Conservation (phyloP, 108 stramenopile species). For the Pseudonitzschia multistriata region DNA sequence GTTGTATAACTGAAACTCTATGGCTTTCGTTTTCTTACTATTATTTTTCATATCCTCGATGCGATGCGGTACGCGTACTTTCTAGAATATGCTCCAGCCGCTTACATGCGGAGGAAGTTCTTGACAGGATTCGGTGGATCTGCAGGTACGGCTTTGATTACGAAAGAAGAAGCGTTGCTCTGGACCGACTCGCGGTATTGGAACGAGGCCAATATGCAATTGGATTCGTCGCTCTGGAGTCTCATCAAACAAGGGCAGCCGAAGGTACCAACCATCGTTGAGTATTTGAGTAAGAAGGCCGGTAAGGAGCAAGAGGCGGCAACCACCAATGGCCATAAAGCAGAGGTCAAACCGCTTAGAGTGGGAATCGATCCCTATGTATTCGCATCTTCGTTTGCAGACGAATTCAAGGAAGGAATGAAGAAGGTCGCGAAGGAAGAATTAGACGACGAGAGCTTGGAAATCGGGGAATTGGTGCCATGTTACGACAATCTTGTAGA, state of each 20-base stretch:
- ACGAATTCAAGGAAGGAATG: slow-evolving; percentile 66
- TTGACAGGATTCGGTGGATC: slow-evolving; percentile 90
- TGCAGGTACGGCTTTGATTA: slow-evolving; percentile 94
- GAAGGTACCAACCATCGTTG: slow-evolving; percentile 63
- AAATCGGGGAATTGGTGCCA: slow-evolving; percentile 60
- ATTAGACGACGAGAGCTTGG: slow-evolving; percentile 25
- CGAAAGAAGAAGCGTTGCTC: slow-evolving; percentile 39
- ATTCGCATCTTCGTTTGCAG: slow-evolving; percentile 76
- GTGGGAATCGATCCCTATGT: slow-evolving; percentile 84
- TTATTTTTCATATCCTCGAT: neutral
- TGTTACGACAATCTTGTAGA: slow-evolving; percentile 82
- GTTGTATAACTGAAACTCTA: neutral
- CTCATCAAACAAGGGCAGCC: slow-evolving; percentile 84
- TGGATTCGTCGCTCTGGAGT: slow-evolving; percentile 67
- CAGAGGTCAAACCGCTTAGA: slow-evolving; percentile 22
- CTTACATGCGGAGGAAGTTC: slow-evolving; percentile 87
- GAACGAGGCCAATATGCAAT: slow-evolving; percentile 84
- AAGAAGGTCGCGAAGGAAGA: slow-evolving; percentile 46
- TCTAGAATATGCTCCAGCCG: slow-evolving; percentile 92
- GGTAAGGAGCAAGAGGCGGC: slow-evolving; percentile 12
- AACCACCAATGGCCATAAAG: slow-evolving; percentile 1
- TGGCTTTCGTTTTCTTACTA: neutral
- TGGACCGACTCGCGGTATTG: slow-evolving; percentile 98
- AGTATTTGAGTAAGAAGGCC: slow-evolving; percentile 60
- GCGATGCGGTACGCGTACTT: neutral